phyloP scores from a whole-genome alignment of 768 basidiomycete species.

The Tremella fuciformis region DNA sequence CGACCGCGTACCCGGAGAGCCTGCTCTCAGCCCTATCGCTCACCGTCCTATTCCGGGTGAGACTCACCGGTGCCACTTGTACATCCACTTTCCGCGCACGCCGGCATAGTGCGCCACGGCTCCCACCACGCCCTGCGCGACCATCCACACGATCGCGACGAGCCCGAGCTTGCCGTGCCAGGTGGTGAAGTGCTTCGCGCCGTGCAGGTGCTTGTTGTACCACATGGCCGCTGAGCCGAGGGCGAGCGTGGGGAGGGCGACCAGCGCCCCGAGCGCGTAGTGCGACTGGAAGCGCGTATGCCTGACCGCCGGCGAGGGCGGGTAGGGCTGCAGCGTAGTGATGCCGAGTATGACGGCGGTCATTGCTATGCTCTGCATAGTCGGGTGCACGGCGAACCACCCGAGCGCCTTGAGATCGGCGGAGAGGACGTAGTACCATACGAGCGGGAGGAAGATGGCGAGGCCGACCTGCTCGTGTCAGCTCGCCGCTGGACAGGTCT shows the following conservation, averaged over 20 bases:
- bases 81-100: conserved; percentile 66
- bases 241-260: conserved; percentile 62
- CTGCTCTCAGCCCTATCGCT: conserved; percentile 49
- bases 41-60: not conserved
- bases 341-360: conserved; percentile 58
- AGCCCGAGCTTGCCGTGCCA: conserved; percentile 79
- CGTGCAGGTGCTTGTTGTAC: conserved; percentile 61
- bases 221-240: conserved; percentile 64
- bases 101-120: conserved; percentile 75
- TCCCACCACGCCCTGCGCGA: conserved; percentile 61
- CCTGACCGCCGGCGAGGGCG: conserved; percentile 65
- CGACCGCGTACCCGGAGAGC: conserved; percentile 70
- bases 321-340: conserved; percentile 58
- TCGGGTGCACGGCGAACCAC: conserved; percentile 69
- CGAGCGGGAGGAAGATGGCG: conserved; percentile 35
- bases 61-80: conserved; percentile 72
- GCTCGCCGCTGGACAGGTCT: too few relatives aligned
- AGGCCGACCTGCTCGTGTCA: conserved; percentile 19
- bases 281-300: conserved; percentile 66
- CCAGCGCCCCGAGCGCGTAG: conserved; percentile 61
- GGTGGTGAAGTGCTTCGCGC: conserved; percentile 62
- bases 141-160: conserved; percentile 62
- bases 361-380: conserved; percentile 62
- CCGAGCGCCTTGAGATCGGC: conserved; percentile 47
- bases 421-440: conserved; percentile 40